A percentile compares a stretch with the other conserved stretches of the same genome.
Evolutionary conservation across 164 flowering plant species (phyloP).

Genomic region (Tetrastigma voinierianum): DNA sequence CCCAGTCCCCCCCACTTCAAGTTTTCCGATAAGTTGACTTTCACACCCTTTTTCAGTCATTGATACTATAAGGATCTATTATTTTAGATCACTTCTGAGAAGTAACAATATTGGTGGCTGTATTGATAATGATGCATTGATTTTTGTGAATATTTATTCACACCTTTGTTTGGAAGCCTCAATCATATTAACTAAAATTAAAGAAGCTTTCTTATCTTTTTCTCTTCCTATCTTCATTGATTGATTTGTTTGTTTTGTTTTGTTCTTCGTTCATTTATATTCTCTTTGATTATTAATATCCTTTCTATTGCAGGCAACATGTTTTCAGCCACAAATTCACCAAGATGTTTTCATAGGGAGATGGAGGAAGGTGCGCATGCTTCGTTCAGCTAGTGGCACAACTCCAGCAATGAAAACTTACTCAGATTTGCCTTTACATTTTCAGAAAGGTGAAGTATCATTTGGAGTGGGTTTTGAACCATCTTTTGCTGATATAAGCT

Average conservation of each 20-base stretch:
- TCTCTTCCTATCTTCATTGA: neutral
- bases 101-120: too few relatives aligned
- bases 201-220: neutral
- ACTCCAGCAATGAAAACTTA: constrained; percentile 96
- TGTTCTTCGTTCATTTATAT: neutral
- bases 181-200: too few relatives aligned
- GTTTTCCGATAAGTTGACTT: too few relatives aligned
- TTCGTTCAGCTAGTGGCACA: constrained; percentile 94
- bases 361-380: constrained; percentile 90
- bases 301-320: constrained; percentile 74
- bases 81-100: too few relatives aligned
- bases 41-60: too few relatives aligned
- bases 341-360: constrained; percentile 89
- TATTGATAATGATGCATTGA: too few relatives aligned
- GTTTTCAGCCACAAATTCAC: constrained; percentile 88
- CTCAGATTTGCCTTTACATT: constrained; percentile 71
- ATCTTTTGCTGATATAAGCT: constrained; percentile 84
- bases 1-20: too few relatives aligned
- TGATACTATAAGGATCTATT: too few relatives aligned
- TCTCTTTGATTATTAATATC: constrained; percentile 3
- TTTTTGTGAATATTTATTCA: neutral
- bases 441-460: constrained; percentile 72
- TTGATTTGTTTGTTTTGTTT: neutral
- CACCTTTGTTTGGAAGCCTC: neutral
- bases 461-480: constrained; percentile 98